Percentiles rank a stretch among this genome's conserved stretches.
These are phyloP conservation scores for Gossypium ekmanianum DNA, from an alignment of 345 rosid genomes.

Conservation along the genomic window DNA sequence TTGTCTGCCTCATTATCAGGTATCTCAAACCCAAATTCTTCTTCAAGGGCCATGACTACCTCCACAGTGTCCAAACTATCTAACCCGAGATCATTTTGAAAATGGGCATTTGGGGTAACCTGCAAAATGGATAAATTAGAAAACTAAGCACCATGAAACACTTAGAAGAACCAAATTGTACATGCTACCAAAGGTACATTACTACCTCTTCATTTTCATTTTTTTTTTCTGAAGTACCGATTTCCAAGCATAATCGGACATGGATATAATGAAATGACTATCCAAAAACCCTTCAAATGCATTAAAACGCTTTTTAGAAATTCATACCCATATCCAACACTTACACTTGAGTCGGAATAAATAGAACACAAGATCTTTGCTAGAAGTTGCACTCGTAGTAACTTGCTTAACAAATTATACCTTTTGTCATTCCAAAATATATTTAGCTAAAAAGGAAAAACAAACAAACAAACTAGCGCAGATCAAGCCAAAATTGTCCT, in stretches of 20 bases:
- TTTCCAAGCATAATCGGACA: background rate
- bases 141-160: background rate
- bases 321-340: background rate
- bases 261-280: background rate
- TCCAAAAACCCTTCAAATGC: background rate
- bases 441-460: background rate
- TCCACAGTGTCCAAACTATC: constrained; percentile 5
- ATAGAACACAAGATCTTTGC: background rate
- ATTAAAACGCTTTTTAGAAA: background rate
- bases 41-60: constrained; percentile 4
- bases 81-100: constrained; percentile 1
- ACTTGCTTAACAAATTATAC: background rate
- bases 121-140: background rate
- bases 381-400: background rate
- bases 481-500: background rate
- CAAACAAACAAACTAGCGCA: background rate
- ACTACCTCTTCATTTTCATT: background rate
- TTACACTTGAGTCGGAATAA: background rate
- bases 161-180: background rate
- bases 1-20: constrained; percentile 5
- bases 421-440: background rate
- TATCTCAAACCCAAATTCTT: constrained; percentile 6
- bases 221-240: background rate
- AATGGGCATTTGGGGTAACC: constrained; percentile 1
- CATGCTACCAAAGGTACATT: background rate